phyloP scores from a whole-genome alignment of 371 early-diverging fungal genomes.

The Rhizopus arrhizus region DNA sequence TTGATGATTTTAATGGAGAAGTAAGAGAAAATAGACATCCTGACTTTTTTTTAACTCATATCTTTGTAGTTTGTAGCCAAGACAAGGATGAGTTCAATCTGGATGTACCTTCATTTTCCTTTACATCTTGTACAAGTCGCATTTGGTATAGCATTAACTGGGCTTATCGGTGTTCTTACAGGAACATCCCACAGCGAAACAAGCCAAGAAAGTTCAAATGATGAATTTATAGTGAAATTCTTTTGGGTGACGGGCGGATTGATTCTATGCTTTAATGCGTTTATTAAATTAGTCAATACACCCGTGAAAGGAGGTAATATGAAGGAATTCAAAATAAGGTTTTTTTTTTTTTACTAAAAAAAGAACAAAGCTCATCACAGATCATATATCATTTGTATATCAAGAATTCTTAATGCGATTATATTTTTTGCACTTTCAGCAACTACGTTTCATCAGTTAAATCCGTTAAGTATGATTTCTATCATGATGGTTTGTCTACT shows the following conservation, averaged over 20 bases:
- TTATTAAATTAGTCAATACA: constrained; percentile 50
- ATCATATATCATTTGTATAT: constrained; percentile 42
- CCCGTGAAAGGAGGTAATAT: constrained; percentile 36
- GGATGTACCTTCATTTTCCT: constrained; percentile 66
- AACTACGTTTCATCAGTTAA: constrained; percentile 38
- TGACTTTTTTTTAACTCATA: neutral
- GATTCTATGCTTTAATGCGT: constrained; percentile 44
- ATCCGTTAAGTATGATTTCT: constrained; percentile 48
- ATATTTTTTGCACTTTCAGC: constrained; percentile 54
- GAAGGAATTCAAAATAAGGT: neutral
- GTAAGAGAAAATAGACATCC: constrained; percentile 13
- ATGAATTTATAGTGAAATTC: constrained; percentile 34
- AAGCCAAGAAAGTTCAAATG: neutral
- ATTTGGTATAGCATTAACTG: constrained; percentile 57
- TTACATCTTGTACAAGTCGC: constrained; percentile 60
- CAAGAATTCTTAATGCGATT: constrained; percentile 51
- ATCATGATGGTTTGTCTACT: constrained; percentile 55
- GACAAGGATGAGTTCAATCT: constrained; percentile 50
- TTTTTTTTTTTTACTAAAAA: neutral
- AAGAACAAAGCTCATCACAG: neutral
- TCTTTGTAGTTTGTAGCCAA: constrained; percentile 22
- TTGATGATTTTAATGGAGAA: constrained; percentile 53
- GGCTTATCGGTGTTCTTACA: constrained; percentile 1
- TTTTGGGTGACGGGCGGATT: constrained; percentile 53
- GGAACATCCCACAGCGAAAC: constrained; percentile 1